Percentiles rank a stretch among this genome's conserved stretches.
Conservation (phyloP, 2,329 filamentous ascomycete species). For the Fusarium sp. region DNA sequence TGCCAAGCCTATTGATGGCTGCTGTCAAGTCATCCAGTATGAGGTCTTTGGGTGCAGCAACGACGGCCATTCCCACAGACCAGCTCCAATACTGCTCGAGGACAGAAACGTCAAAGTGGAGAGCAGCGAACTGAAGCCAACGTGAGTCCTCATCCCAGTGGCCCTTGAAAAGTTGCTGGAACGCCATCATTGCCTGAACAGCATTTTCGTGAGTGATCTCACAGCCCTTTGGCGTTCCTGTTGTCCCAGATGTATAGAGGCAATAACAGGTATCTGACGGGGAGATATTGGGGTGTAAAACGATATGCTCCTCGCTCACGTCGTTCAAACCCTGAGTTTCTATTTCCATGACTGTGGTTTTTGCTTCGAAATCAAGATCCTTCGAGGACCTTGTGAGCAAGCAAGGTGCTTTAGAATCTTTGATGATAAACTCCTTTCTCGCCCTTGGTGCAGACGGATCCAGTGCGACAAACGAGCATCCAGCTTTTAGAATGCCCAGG, state of each 20-base stretch:
- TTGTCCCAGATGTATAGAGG: conserved; percentile 88
- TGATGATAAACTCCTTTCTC: conserved; percentile 80
- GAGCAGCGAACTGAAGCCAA: conserved; percentile 93
- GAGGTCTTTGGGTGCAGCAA: conserved; percentile 83
- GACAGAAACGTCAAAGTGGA: conserved; percentile 94
- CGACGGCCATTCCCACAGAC: conserved; percentile 87
- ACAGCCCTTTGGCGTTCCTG: conserved; percentile 87
- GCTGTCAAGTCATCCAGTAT: conserved; percentile 84
- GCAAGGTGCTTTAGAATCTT: conserved; percentile 74
- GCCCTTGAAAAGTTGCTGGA: conserved; percentile 78
- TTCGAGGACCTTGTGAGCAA: conserved; percentile 64
- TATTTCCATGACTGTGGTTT: conserved; percentile 49
- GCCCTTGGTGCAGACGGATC: conserved; percentile 78
- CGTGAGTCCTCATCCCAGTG: conserved; percentile 80
- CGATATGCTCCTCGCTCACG: conserved; percentile 16
- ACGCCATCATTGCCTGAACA: conserved; percentile 89
- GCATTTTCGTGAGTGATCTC: conserved; percentile 89
- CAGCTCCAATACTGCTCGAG: conserved; percentile 96
- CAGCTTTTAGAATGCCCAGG: conserved; percentile 82
- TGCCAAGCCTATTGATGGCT: conserved; percentile 75
- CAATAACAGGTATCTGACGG: conserved; percentile 77
- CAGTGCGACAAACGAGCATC: conserved; percentile 82
- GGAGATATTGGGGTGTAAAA: conserved; percentile 36
- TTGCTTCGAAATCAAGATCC: conserved; percentile 48
- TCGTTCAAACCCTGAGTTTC: conserved; percentile 46